Base-by-base conservation (phyloP, 306 rosid species). In the Glycine latifolia region DNA sequence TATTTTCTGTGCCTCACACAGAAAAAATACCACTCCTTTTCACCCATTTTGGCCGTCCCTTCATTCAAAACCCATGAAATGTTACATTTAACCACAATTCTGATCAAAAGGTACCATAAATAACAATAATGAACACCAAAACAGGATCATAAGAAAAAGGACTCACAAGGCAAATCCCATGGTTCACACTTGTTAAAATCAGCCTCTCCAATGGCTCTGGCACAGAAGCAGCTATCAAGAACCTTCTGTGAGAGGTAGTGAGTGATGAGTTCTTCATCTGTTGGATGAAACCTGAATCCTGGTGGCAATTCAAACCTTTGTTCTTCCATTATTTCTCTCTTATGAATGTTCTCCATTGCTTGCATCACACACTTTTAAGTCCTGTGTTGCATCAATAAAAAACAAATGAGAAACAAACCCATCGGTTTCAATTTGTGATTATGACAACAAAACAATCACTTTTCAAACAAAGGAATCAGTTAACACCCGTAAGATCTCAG, bases 151-250 rank as follows among this genome's bases (percentile, higher is more conserved):
- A n/a, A 2, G 48, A 43, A 65, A 26, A 53, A 60, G 55, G 2
- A 87, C 97, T 86, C 71, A 92, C 98, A 62, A 77, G 98, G 98
- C 87, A 94, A 94, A 71, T 92, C 98, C 98, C 98, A 94, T 12
- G 98, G 98, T 73, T 94, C 98, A 53, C 91, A 87, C 88, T 87
- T 92, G 87, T 94, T 94, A 60, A 94, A 80, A 86, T 94, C 98
- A 26, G 77, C 97, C 81, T 94, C 98, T 0, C 89, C 91, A 37
- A 94, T 89, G 5, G 97, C 98, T 56, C 10, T 86, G 17, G 93
- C 79, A 5, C 75, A 85, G 89, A 94, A 94, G 15, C 50, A 17
- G 31, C 66, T 77, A 78, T 88, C 79, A n/a, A 89, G 85, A 82
- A 90, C 91, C 85, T 94, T 94, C 10, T 87, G 91, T 0, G 87